These are phyloP conservation scores for Xerocomus potaroensis DNA, from an alignment of 768 basidiomycete genomes.

Conservation along the genomic window DNA sequence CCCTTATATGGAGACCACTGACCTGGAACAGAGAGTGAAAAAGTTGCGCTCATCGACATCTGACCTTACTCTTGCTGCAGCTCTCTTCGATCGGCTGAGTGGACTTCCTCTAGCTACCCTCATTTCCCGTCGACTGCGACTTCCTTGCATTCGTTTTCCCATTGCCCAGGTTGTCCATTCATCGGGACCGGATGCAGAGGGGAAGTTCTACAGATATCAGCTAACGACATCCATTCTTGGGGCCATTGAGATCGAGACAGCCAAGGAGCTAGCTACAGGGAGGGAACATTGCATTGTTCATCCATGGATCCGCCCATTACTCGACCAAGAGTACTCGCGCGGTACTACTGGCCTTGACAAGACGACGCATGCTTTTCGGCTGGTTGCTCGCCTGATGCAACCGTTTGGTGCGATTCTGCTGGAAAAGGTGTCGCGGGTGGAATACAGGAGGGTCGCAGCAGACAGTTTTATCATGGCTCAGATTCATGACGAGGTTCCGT, in stretches of 20 bases:
- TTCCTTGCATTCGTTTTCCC: constrained; percentile 1
- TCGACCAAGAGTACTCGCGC: constrained; percentile 3
- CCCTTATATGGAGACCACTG: neutral
- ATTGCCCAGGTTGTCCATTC: neutral
- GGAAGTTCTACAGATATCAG: neutral
- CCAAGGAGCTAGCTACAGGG: neutral
- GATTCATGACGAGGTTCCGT: neutral
- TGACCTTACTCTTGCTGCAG: neutral
- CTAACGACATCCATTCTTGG: neutral
- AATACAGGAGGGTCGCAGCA: constrained; percentile 1
- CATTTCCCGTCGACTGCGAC: constrained; percentile 1
- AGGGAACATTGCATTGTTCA: neutral
- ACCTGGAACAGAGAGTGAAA: neutral
- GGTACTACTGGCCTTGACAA: neutral
- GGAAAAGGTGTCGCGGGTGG: neutral
- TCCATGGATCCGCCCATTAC: constrained; percentile 1
- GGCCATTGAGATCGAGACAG: constrained; percentile 2
- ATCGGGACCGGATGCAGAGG: neutral
- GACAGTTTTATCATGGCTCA: constrained; percentile 1
- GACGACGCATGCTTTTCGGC: neutral
- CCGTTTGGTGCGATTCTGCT: constrained; percentile 4
- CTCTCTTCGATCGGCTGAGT: neutral
- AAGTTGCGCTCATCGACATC: neutral
- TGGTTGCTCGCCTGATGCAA: constrained; percentile 2
- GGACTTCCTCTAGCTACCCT: neutral